Evolutionary conservation across 164 flowering plant species (phyloP), one percentile per base, ranked within the genome.

Genomic region (Piper longum): DNA sequence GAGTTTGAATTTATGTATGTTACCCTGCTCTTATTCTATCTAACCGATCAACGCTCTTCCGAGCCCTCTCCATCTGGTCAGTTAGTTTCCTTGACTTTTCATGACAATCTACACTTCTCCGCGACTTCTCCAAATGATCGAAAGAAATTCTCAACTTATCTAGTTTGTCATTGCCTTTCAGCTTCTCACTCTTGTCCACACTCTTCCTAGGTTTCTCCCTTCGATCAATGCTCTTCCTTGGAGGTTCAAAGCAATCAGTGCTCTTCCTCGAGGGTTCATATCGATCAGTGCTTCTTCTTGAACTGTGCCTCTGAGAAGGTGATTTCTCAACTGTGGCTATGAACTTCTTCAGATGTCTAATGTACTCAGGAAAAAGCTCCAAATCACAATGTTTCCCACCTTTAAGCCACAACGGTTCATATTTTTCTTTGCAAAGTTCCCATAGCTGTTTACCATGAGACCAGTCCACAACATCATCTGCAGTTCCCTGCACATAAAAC

Each of bases 361-460:
- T 74, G 62, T 85, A 89, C 56, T 87, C 95, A 4, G 96, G 95
- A 63, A 69, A 82, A 40, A 84, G 83, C 68, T 89, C 96, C 72
- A 87, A 66, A 74, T 89, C 76, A 62, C 95, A 85, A 68, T 89
- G 96, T 60, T 77, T 87, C n/a, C 96, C 95, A 45, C 95, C 96
- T 72, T 85, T 82, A 59, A 89, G 72, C 96, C 96, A 89, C 44
- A 89, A 60, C 4, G 96, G 96, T 62, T 89, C 96, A 43, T 85
- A 87, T 70, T 82, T 89, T 73, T 84, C 95, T 74, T 76, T 84
- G 71, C 90, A 84, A 18, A 87, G 71, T 56, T 84, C 91, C 87
- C 93, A 85, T 14, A 89, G 88, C 65, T 82, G 88, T 78, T 81
- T 87, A 4, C 96, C 96, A 67, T 89, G 96, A 60, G 96, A 68